These are phyloP conservation scores for Phytophthora fragariae DNA, from an alignment of 352 stramenopile species.

Conservation along the genomic window DNA sequence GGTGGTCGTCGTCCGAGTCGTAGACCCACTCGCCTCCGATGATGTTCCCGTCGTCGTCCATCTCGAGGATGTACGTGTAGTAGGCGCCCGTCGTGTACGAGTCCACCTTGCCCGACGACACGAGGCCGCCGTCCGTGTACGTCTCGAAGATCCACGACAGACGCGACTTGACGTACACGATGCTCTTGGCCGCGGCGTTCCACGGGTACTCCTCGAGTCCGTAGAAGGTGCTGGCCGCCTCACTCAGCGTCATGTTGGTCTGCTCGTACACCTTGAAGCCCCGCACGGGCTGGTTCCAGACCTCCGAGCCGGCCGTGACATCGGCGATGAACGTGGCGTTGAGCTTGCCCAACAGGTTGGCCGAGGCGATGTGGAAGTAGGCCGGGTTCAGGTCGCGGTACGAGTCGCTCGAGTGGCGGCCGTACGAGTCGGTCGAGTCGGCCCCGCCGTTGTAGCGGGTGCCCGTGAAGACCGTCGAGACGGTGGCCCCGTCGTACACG, in stretches of 20 bases:
- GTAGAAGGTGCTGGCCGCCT: slow-evolving; percentile 48
- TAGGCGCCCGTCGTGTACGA: slow-evolving; percentile 34
- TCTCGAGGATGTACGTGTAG: slow-evolving; percentile 50
- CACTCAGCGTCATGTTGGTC: slow-evolving; percentile 36
- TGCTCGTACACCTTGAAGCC: slow-evolving; percentile 50
- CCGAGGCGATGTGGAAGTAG: slow-evolving; percentile 51
- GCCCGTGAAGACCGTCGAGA: slow-evolving; percentile 48
- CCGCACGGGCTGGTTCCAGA: slow-evolving; percentile 66
- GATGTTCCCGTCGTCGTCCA: slow-evolving; percentile 41
- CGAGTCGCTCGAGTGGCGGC: slow-evolving; percentile 41
- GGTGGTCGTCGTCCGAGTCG: slow-evolving; percentile 39
- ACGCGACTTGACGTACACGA: slow-evolving; percentile 52
- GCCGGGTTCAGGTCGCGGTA: slow-evolving; percentile 56
- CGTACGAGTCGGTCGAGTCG: slow-evolving; percentile 45
- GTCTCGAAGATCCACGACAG: slow-evolving; percentile 58
- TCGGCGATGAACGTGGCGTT: slow-evolving; percentile 55
- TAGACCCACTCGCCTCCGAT: slow-evolving; percentile 55
- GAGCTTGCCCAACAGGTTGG: slow-evolving; percentile 51
- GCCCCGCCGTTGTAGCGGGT: slow-evolving; percentile 44
- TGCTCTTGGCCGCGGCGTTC: slow-evolving; percentile 45
- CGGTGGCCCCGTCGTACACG: slow-evolving; percentile 46
- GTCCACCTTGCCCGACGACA: slow-evolving; percentile 29
- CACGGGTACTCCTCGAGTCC: slow-evolving; percentile 53
- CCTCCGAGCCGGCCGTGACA: slow-evolving; percentile 39
- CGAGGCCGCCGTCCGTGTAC: slow-evolving; percentile 39